Conservation (phyloP, 768 basidiomycete species). For the Neoboletus magnificus region DNA sequence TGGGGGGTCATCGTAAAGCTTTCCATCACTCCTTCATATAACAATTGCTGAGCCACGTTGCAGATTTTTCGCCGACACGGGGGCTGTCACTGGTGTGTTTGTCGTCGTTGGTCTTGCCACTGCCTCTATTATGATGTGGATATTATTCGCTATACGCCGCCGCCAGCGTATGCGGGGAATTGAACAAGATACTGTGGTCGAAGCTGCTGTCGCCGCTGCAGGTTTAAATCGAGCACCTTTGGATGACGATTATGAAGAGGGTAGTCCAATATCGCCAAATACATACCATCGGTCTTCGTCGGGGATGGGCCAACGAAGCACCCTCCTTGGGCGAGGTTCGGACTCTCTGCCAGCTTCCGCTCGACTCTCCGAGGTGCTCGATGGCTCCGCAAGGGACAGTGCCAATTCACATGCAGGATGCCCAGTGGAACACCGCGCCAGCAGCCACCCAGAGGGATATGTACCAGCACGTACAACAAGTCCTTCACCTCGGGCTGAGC, state of each 20-base stretch:
- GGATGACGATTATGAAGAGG: constrained; percentile 60
- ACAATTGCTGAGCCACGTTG: constrained; percentile 4
- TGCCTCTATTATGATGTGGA: constrained; percentile 63
- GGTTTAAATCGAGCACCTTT: constrained; percentile 66
- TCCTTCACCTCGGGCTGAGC: constrained; percentile 38
- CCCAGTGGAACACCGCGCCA: constrained; percentile 11
- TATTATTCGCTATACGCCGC: constrained; percentile 67
- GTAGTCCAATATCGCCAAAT: constrained; percentile 18
- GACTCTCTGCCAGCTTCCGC: constrained; percentile 26
- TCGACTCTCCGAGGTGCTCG: constrained; percentile 32
- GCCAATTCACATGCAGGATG: constrained; percentile 58
- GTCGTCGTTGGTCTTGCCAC: constrained; percentile 82
- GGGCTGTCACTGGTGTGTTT: constrained; percentile 91
- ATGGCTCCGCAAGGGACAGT: constrained; percentile 17
- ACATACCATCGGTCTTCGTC: constrained; percentile 20
- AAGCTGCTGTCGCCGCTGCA: constrained; percentile 68
- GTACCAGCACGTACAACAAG: constrained; percentile 44
- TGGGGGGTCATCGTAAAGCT: constrained; percentile 47
- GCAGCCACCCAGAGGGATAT: constrained; percentile 37
- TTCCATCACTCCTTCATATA: neutral
- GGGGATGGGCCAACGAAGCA: constrained; percentile 42
- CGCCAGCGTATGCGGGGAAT: constrained; percentile 55
- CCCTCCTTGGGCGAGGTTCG: constrained; percentile 19
- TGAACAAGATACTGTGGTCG: constrained; percentile 70
- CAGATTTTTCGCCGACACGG: constrained; percentile 85